Conservation (phyloP, 352 stramenopile genomes). For the Phytophthora europaea region DNA sequence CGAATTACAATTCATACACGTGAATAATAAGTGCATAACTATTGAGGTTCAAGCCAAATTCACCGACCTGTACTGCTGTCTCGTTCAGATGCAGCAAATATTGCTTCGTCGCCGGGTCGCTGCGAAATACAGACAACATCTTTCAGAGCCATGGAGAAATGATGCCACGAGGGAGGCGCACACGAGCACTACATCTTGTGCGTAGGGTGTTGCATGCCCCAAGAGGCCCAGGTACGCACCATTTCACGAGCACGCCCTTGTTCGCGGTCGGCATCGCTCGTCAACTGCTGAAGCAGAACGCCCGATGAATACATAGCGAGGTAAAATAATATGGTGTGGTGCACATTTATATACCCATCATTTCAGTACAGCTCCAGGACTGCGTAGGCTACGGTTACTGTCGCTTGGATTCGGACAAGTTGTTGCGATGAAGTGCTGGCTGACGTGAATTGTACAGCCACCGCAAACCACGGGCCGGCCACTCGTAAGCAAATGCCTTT, state of each 20-base stretch:
- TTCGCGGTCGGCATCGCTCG: constrained; percentile 82
- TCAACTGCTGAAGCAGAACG: not conserved
- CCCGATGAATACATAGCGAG: not conserved
- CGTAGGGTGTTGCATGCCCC: no score
- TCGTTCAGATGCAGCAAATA: constrained; percentile 88
- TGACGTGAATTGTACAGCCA: no score
- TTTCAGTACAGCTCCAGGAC: no score
- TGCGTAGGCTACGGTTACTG: no score
- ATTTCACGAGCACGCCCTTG: constrained; percentile 89
- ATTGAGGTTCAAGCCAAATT: not conserved
- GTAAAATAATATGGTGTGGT: not conserved
- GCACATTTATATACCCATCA: not conserved
- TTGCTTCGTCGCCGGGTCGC: constrained; percentile 88
- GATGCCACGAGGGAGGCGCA: not conserved
- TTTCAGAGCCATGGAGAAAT: constrained; percentile 8
- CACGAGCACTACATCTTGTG: not conserved
- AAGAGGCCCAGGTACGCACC: constrained; percentile 36
- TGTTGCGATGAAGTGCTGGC: no score
- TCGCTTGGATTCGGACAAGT: no score
- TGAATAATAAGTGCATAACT: not conserved
- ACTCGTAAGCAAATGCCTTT: no score
- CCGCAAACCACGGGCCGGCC: no score
- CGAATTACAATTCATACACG: constrained; percentile 2
- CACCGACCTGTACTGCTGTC: constrained; percentile 78
- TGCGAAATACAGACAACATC: constrained; percentile 31